Evolutionary conservation across 805 yeast species (phyloP).

Genomic region (Clavispora vitiphila): DNA sequence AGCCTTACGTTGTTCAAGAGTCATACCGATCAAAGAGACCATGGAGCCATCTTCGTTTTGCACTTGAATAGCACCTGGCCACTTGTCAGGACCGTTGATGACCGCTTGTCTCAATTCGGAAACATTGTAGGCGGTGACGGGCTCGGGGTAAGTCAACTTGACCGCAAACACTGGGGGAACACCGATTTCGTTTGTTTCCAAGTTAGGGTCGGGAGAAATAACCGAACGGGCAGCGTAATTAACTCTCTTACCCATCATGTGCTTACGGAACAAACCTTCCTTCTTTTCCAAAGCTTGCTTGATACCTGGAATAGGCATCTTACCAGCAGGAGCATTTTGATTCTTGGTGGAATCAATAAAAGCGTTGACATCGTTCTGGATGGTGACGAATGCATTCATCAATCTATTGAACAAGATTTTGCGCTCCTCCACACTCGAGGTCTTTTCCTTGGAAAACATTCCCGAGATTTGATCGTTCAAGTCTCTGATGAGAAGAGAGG

Average conservation of each 20-base stretch:
- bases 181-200: conserved; percentile 97
- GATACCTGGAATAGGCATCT: conserved; percentile 86
- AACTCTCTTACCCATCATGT: conserved; percentile 99
- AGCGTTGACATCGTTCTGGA: conserved; percentile 93
- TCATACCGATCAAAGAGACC: conserved; percentile 81
- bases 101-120: conserved; percentile 91
- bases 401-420: conserved; percentile 77
- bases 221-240: conserved; percentile 99
- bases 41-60: conserved; percentile 93
- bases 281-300: conserved; percentile 97
- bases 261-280: conserved; percentile 96
- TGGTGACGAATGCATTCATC: conserved; percentile 92
- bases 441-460: conserved; percentile 41
- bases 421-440: conserved; percentile 63
- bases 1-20: conserved; percentile 89
- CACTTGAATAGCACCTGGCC: conserved; percentile 98
- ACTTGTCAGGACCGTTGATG: conserved; percentile 92
- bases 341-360: conserved; percentile 89
- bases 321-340: conserved; percentile 64
- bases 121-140: conserved; percentile 88
- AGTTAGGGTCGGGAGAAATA: conserved; percentile 96
- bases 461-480: conserved; percentile 76
- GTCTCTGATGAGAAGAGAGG: conserved; percentile 80
- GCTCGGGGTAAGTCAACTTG: conserved; percentile 95
- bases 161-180: conserved; percentile 98